Conservation (phyloP, 2,329 filamentous ascomycete species). For the Colletotrichum spaethianum region DNA sequence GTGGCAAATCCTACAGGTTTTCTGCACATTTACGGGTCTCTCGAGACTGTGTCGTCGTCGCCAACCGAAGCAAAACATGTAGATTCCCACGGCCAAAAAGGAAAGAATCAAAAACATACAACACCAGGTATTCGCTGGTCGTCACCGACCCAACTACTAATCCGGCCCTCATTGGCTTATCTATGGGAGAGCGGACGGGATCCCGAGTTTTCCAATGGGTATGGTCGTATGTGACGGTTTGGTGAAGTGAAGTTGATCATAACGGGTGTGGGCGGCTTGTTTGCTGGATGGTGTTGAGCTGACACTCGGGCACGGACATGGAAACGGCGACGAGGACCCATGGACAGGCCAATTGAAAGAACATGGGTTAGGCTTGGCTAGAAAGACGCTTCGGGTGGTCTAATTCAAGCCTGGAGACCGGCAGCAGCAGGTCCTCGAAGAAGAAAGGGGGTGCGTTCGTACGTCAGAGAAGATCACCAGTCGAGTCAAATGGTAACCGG, state of each 20-base stretch:
- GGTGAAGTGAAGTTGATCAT: too few relatives aligned
- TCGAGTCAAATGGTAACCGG: not conserved
- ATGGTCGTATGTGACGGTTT: not conserved
- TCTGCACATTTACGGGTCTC: not conserved
- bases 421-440: not conserved
- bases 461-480: not conserved
- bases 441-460: not conserved
- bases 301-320: too few relatives aligned
- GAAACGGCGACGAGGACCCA: too few relatives aligned
- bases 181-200: not conserved
- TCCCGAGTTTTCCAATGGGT: not conserved
- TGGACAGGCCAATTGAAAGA: too few relatives aligned
- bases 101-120: not conserved
- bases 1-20: not conserved
- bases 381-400: not conserved
- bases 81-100: not conserved
- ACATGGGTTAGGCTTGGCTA: not conserved
- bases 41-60: not conserved
- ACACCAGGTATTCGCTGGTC: slow-evolving; percentile 1
- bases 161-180: not conserved
- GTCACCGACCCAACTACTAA: not conserved
- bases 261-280: not conserved
- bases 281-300: too few relatives aligned
- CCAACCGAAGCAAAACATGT: not conserved
- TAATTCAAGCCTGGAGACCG: not conserved